Conservation (phyloP, 306 rosid species). For the Echinosophora koreensis region DNA sequence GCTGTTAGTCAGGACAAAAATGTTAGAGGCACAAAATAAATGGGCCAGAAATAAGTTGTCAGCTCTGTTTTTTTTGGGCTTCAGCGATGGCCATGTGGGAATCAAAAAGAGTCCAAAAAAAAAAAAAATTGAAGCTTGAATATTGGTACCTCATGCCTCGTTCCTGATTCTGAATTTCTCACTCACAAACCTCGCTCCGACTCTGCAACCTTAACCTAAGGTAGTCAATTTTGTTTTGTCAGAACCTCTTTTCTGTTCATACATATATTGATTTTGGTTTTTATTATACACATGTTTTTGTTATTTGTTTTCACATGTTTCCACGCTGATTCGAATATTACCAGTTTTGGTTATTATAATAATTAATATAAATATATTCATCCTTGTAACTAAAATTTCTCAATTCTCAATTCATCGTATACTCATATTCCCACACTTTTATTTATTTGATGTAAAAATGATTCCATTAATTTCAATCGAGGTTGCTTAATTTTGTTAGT, state of each 20-base stretch:
- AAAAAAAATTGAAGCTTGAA: neutral
- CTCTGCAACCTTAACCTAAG: conserved; percentile 47
- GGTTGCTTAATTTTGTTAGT: conserved; percentile 3
- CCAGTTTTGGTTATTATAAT: neutral
- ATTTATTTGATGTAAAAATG: neutral
- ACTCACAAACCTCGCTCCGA: neutral
- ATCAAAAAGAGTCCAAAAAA: neutral
- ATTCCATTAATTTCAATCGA: conserved; percentile 10
- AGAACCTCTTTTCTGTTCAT: neutral
- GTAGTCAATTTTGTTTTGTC: conserved; percentile 4
- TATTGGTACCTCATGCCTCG: neutral
- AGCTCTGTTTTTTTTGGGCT: conserved; percentile 6
- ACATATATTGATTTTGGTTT: neutral
- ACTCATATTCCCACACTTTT: neutral
- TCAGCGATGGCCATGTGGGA: neutral
- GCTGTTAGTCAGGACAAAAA: too few relatives aligned
- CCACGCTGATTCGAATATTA: conserved; percentile 36
- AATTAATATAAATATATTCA: conserved; percentile 1
- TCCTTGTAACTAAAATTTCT: conserved; percentile 5
- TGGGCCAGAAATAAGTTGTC: conserved; percentile 28
- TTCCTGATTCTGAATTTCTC: conserved; percentile 15
- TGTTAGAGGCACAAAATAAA: neutral
- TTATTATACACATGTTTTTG: neutral
- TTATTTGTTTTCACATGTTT: neutral
- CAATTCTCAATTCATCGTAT: conserved; percentile 21